phyloP scores from a whole-genome alignment of 1,284 basidiomycete species.

The Cryptococcus floricola region DNA sequence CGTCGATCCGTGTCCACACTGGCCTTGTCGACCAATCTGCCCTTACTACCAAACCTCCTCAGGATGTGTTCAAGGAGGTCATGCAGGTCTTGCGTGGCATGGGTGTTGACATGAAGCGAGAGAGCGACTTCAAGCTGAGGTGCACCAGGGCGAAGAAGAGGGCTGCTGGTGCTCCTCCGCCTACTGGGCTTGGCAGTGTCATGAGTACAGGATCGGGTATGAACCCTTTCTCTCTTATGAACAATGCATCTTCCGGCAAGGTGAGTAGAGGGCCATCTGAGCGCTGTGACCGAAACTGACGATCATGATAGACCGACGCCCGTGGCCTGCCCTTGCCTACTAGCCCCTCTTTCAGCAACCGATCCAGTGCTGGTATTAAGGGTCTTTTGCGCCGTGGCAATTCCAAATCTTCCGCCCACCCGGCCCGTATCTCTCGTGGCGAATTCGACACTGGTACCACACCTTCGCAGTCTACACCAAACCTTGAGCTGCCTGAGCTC shows the following conservation, averaged over 20 bases:
- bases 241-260: slow-evolving; percentile 72
- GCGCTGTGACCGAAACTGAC: slow-evolving; percentile 49
- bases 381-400: slow-evolving; percentile 82
- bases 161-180: slow-evolving; percentile 52
- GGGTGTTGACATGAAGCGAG: slow-evolving; percentile 83
- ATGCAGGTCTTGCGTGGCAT: slow-evolving; percentile 74
- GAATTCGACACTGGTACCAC: slow-evolving; percentile 39
- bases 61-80: slow-evolving; percentile 82
- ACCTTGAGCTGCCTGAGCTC: slow-evolving; percentile 9
- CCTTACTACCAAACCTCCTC: slow-evolving; percentile 77
- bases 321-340: slow-evolving; percentile 75
- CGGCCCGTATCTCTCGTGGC: slow-evolving; percentile 25
- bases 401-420: slow-evolving; percentile 56
- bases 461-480: slow-evolving; percentile 20
- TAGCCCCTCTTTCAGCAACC: slow-evolving; percentile 52
- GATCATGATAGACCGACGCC: slow-evolving; percentile 56
- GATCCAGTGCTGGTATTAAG: slow-evolving; percentile 65
- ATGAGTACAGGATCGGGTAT: slow-evolving; percentile 54
- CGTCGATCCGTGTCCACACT: slow-evolving; percentile 75
- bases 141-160: slow-evolving; percentile 70
- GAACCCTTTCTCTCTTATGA: slow-evolving; percentile 70
- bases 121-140: slow-evolving; percentile 82
- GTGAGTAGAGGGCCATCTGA: slow-evolving; percentile 53
- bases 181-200: slow-evolving; percentile 38
- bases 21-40: slow-evolving; percentile 91